Conservation (phyloP, 2,329 filamentous ascomycete genomes). For the Fusarium gaditjirri region DNA sequence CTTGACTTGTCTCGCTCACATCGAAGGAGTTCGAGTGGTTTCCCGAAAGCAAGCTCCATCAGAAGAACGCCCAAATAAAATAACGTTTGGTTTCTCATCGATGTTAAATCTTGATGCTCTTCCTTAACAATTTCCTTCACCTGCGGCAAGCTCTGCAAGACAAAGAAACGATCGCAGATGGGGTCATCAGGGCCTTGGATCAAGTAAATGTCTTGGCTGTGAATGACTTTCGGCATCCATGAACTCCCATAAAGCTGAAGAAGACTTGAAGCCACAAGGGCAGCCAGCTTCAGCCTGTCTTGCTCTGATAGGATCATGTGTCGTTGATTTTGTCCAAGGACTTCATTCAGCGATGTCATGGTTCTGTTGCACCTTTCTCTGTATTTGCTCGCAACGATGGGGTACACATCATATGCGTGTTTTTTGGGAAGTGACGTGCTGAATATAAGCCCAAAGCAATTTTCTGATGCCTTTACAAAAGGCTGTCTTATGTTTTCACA, state of each 20-base stretch:
- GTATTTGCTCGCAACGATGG: not conserved
- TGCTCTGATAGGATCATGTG: not conserved
- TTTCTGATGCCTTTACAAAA: no score
- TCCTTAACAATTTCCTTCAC: no score
- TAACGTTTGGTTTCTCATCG: not conserved
- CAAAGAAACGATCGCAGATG: not conserved
- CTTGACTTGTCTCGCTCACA: not conserved
- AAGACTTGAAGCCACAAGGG: not conserved
- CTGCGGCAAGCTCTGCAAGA: not conserved
- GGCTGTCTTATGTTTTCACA: no score
- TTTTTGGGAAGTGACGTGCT: no score
- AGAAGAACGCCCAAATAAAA: not conserved
- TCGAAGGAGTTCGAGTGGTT: rapidly evolving
- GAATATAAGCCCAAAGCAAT: not conserved
- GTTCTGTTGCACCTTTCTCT: not conserved
- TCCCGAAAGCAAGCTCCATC: not conserved
- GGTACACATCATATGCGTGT: not conserved
- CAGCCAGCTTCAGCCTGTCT: not conserved
- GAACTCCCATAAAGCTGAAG: not conserved
- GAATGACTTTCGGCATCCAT: not conserved
- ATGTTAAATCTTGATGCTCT: not conserved
- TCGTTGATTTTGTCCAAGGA: not conserved
- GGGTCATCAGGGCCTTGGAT: not conserved
- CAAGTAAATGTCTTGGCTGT: not conserved
- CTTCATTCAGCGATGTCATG: not conserved